Percentiles rank a stretch among this genome's conserved stretches.
Conservation (phyloP, 495 filamentous ascomycete genomes). For the Xylaria grammica region DNA sequence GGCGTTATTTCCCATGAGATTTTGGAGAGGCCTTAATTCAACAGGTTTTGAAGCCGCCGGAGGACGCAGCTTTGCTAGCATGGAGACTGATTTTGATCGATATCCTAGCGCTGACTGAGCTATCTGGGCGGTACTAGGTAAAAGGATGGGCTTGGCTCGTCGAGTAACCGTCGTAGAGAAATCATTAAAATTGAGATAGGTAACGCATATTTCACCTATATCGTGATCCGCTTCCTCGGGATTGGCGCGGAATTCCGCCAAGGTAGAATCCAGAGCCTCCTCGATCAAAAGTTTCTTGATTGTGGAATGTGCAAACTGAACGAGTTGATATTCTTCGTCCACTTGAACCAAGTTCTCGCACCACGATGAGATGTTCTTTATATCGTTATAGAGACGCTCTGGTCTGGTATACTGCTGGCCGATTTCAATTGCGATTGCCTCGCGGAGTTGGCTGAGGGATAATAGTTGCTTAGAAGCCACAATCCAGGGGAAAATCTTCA, state of each 20-base stretch:
- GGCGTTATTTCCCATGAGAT: neutral
- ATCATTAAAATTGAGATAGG: slow-evolving; percentile 44
- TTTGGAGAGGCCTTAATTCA: neutral
- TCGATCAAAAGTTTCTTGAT: slow-evolving; percentile 37
- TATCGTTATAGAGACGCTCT: slow-evolving; percentile 30
- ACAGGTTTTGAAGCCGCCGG: neutral
- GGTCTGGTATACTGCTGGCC: slow-evolving; percentile 26
- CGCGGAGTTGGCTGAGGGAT: slow-evolving; percentile 31
- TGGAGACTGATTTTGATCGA: neutral
- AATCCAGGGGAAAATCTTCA: slow-evolving; percentile 33
- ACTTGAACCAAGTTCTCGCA: slow-evolving; percentile 40
- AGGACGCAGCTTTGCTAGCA: neutral
- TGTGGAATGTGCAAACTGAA: slow-evolving; percentile 44
- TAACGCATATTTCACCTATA: slow-evolving; percentile 40
- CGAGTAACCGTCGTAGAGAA: slow-evolving; percentile 34
- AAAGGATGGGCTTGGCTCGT: neutral
- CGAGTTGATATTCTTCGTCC: slow-evolving; percentile 41
- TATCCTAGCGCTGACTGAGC: neutral
- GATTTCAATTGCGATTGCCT: slow-evolving; percentile 37
- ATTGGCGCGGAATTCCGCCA: slow-evolving; percentile 24
- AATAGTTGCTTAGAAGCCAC: slow-evolving; percentile 32
- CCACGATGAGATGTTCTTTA: slow-evolving; percentile 33
- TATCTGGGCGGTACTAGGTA: neutral
- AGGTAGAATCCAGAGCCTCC: neutral
- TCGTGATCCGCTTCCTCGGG: slow-evolving; percentile 16